Base-by-base conservation (phyloP, 169 alveolate genomes). In the Cryptosporidium tyzzeri region DNA sequence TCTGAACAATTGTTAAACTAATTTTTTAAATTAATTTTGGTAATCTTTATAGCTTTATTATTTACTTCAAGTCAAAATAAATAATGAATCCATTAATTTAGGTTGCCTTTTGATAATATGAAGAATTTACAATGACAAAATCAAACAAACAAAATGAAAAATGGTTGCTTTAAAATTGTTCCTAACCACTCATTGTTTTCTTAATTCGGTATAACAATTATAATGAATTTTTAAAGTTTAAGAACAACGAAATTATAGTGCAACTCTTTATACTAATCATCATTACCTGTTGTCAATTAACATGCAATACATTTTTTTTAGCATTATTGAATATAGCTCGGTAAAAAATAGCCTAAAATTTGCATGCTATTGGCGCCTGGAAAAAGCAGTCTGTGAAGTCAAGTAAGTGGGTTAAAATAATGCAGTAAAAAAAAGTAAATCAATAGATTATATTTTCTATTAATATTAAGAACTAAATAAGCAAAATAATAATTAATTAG, bases 81-180 rank as follows among this genome's bases (percentile, higher is more conserved):
- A 65, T 65, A 8, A 29, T 65, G 37, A 55, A 10, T 10, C 67
- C 35, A 55, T 55, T 26, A 23, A 55, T 55, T 55, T 55, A 3
- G 67, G 35, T 55, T 6, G 67, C 1, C 44, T 48, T 48, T 48
- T 48, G 2, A 26, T n/a, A 26, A 65, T 65, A 14, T 65, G n/a
- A 33, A 18, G 71, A 65, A 65, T 35, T 65, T 71, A 69, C 16
- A 44, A 50, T 48, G 67, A 71, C 61, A 50, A 29, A 50, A 55
- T 50, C 44, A 71, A 48, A 50, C 69, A 51, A 50, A 71, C 61
- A 71, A 71, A 71, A 44, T 39, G 67, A 71, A 48, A 70, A 33
- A 26, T 35, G 48, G 69, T 33, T 71, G 61, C 44, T 29, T 50
- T 48, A 71, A 18, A 44, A 26, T 45, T 26, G 69, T 33, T 65